Percentiles rank a stretch among this genome's conserved stretches.
Conservation (phyloP, 495 filamentous ascomycete genomes). For the Pyrenula massariospora region DNA sequence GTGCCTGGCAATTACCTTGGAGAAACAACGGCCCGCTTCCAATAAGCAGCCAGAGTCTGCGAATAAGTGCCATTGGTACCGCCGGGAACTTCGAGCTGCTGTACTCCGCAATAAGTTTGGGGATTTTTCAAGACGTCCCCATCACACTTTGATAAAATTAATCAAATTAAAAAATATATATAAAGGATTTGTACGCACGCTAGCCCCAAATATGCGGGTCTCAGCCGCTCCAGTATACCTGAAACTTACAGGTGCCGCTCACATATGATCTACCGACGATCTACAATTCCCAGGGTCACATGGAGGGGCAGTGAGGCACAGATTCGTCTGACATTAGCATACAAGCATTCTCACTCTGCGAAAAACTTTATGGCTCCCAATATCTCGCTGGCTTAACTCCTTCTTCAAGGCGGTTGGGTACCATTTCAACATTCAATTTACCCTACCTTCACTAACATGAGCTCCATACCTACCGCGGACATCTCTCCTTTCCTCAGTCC, state of each 20-base stretch:
- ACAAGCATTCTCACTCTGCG: not conserved
- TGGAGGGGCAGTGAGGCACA: not conserved
- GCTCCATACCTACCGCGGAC: not conserved
- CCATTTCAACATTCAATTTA: not conserved
- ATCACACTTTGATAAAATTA: no score
- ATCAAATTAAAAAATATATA: no score
- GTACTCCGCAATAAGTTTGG: no score
- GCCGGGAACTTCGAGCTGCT: no score
- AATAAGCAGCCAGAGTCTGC: no score
- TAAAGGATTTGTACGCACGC: not conserved
- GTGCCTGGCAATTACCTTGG: no score
- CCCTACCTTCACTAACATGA: not conserved
- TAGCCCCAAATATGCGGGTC: not conserved
- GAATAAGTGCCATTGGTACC: no score
- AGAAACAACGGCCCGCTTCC: no score
- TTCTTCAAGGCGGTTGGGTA: not conserved
- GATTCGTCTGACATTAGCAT: not conserved
- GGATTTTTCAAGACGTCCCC: no score
- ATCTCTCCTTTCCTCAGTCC: not conserved
- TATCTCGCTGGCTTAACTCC: not conserved
- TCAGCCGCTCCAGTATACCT: not conserved
- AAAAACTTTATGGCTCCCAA: not conserved
- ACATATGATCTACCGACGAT: not conserved
- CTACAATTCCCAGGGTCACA: not conserved
- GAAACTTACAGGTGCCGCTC: not conserved